Conservation (phyloP, 2,329 filamentous ascomycete species). For the Fusarium mexicanum region DNA sequence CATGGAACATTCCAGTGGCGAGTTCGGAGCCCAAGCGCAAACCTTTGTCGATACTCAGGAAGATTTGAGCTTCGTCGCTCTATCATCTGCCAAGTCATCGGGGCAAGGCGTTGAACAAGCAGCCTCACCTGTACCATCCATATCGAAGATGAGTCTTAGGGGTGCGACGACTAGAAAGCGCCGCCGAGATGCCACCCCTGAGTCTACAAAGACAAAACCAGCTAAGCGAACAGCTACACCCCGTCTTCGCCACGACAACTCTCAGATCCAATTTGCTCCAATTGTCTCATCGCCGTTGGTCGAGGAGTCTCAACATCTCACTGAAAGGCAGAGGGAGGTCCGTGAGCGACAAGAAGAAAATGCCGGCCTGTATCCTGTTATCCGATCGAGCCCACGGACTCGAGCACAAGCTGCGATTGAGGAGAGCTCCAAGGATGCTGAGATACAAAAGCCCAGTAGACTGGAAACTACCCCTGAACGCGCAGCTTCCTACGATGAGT, state of each 20-base stretch:
- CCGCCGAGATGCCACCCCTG: slow-evolving; percentile 43
- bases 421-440: slow-evolving; percentile 21
- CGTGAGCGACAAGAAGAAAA: slow-evolving; percentile 76
- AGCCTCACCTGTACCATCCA: slow-evolving; percentile 18
- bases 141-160: slow-evolving; percentile 31
- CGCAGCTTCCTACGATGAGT: slow-evolving; percentile 57
- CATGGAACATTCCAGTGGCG: slow-evolving; percentile 51
- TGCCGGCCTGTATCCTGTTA: slow-evolving; percentile 72
- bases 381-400: slow-evolving; percentile 62
- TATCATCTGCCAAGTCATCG: slow-evolving; percentile 47
- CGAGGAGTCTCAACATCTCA: slow-evolving; percentile 77
- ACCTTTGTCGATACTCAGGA: slow-evolving; percentile 62
- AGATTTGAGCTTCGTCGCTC: slow-evolving; percentile 50
- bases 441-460: slow-evolving; percentile 26
- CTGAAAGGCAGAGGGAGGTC: slow-evolving; percentile 82
- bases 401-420: slow-evolving; percentile 35
- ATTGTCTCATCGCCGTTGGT: slow-evolving; percentile 66
- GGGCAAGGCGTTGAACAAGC: slow-evolving; percentile 34
- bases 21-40: slow-evolving; percentile 51
- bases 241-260: slow-evolving; percentile 79
- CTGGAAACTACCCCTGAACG: slow-evolving; percentile 59
- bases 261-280: slow-evolving; percentile 79
- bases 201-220: slow-evolving; percentile 35
- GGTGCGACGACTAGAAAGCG: slow-evolving; percentile 43
- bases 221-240: slow-evolving; percentile 52